Evolutionary conservation across 495 filamentous ascomycete genomes (phyloP).

Genomic region (Penicillium parvum): DNA sequence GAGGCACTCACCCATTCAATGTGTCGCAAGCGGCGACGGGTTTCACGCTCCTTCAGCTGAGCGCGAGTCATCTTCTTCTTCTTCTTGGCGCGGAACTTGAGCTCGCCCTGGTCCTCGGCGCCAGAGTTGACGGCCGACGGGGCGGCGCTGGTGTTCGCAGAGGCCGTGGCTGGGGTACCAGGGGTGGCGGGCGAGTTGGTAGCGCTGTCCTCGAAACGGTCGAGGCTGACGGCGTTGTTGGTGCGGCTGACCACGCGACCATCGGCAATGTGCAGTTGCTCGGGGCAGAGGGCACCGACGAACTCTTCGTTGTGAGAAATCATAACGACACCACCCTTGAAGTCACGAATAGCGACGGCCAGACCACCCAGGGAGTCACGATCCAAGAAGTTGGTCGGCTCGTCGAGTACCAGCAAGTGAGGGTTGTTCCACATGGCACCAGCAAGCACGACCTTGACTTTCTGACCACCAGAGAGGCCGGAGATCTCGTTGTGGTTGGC

Average conservation of each 20-base stretch:
- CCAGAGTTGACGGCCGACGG: conserved; percentile 78
- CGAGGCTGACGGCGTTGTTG: conserved; percentile 61
- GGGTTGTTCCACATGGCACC: conserved; percentile 99
- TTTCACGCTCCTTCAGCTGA: conserved; percentile 90
- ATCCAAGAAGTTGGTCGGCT: conserved; percentile 98
- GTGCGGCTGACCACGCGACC: conserved; percentile 83
- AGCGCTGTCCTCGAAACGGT: conserved; percentile 81
- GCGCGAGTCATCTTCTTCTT: conserved; percentile 99
- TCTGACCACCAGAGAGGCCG: conserved; percentile 95
- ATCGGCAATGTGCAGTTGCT: conserved; percentile 91
- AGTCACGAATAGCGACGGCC: conserved; percentile 94
- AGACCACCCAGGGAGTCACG: conserved; percentile 94
- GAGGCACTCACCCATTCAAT: conserved; percentile 73
- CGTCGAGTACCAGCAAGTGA: conserved; percentile 93
- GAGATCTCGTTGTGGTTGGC: conserved; percentile 98
- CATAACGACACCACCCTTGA: conserved; percentile 96
- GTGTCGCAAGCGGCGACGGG: conserved; percentile 80
- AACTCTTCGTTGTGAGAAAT: conserved; percentile 99
- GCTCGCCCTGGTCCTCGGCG: conserved; percentile 70
- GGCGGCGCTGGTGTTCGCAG: conserved; percentile 54
- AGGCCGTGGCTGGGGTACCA: conserved; percentile 49
- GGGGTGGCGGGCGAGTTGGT: conserved; percentile 54
- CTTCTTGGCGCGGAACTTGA: conserved; percentile 92
- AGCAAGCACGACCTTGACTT: conserved; percentile 98
- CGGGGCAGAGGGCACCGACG: conserved; percentile 86